These are phyloP conservation scores for Akanthomyces dipterigenus DNA, from an alignment of 2,329 filamentous ascomycete genomes.

Conservation along the genomic window DNA sequence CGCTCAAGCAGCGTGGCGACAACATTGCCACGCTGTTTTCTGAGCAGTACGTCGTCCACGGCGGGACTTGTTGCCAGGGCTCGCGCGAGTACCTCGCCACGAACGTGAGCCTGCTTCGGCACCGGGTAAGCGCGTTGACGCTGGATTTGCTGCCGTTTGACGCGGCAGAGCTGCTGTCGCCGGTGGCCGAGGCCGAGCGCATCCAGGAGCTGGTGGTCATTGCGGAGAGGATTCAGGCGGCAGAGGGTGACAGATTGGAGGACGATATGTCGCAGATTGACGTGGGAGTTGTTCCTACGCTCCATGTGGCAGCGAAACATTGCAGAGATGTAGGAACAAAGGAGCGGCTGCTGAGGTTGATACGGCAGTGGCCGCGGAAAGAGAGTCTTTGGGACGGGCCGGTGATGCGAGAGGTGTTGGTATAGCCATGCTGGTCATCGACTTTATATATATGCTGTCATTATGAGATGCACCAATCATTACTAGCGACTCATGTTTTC, in stretches of 20 bases:
- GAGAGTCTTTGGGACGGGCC: slow-evolving; percentile 18
- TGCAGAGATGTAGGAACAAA: slow-evolving; percentile 12
- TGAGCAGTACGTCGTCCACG: neutral
- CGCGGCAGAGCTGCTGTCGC: neutral
- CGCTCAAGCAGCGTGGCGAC: slow-evolving; percentile 15
- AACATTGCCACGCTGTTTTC: slow-evolving; percentile 13
- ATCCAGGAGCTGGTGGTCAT: slow-evolving; percentile 13
- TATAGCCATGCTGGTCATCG: neutral
- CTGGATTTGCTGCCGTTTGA: neutral
- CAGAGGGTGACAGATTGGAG: neutral
- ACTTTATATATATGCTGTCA: no score
- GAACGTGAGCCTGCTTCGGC: slow-evolving; percentile 11
- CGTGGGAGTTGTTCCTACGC: slow-evolving; percentile 15
- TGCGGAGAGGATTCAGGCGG: slow-evolving; percentile 7
- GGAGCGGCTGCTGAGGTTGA: slow-evolving; percentile 11
- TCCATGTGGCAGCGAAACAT: slow-evolving; percentile 12
- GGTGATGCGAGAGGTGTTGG: slow-evolving; percentile 9
- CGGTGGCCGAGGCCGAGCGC: slow-evolving; percentile 1
- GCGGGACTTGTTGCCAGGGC: neutral
- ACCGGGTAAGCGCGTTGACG: slow-evolving; percentile 6
- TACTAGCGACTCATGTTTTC: no score
- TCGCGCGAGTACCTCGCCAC: slow-evolving; percentile 9
- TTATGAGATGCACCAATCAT: no score
- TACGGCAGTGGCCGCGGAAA: slow-evolving; percentile 14
- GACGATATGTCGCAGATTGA: slow-evolving; percentile 11